Conservation (phyloP, 1,139 yeast genomes). For the Pichia sp. region DNA sequence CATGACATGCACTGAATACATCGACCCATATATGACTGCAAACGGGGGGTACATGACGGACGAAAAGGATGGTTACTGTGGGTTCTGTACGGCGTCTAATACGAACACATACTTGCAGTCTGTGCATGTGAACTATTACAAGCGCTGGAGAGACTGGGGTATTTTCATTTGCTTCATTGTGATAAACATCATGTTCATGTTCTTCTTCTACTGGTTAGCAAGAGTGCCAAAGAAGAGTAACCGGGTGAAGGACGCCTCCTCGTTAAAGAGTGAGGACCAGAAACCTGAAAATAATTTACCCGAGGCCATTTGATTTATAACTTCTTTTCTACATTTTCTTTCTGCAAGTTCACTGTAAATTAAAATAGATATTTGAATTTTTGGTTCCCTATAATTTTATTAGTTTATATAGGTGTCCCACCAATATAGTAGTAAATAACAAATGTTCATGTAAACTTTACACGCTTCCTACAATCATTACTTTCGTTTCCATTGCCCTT, state of each 20-base stretch:
- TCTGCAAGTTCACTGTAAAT: too few species aligned
- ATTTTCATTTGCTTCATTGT: slow-evolving; percentile 47
- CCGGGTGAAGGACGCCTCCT: slow-evolving; percentile 28
- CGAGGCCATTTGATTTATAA: slow-evolving; percentile 9
- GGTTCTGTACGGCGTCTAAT: slow-evolving; percentile 42
- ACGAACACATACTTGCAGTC: slow-evolving; percentile 36
- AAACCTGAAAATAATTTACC: slow-evolving; percentile 16
- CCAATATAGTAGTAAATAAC: too few species aligned
- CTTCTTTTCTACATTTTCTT: too few species aligned
- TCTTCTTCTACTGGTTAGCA: slow-evolving; percentile 40
- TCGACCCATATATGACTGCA: slow-evolving; percentile 36
- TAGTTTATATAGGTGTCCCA: too few species aligned
- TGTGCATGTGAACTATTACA: slow-evolving; percentile 33
- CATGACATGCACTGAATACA: slow-evolving; percentile 42
- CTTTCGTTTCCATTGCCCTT: background rate
- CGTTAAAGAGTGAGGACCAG: slow-evolving; percentile 26
- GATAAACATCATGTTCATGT: slow-evolving; percentile 39
- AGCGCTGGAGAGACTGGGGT: slow-evolving; percentile 61
- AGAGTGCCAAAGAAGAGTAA: slow-evolving; percentile 30
- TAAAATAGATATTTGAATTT: too few species aligned
- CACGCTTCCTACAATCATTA: slow-evolving; percentile 4
- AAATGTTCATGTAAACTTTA: slow-evolving; percentile 11
- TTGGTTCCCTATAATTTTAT: too few species aligned
- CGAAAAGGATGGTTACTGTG: slow-evolving; percentile 42
- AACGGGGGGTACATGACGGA: slow-evolving; percentile 42